Evolutionary conservation across 83 land plant species (phyloP), one percentile per base, ranked within the genome.

Genomic region (Isoetes engelmannii): DNA sequence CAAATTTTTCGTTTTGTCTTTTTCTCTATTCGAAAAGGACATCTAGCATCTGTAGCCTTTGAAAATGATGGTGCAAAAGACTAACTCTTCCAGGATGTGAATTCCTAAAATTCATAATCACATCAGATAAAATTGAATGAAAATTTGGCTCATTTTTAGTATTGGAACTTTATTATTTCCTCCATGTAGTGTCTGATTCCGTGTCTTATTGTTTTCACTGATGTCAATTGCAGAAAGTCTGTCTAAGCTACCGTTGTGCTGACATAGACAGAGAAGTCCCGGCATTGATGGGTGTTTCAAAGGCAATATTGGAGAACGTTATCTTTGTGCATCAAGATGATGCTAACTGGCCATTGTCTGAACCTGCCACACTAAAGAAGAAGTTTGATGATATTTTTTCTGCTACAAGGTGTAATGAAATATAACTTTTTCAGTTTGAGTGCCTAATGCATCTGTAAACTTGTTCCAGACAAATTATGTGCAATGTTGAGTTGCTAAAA

Each of bases 251-350:
- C 64, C 77, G 97, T 81, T 94, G 99, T 81, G 99, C 99, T 48
- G 99, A 94, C 63, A 94, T 94, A 87, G 99, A 94, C 64, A 81
- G 97, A 63, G 99, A 94, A 72, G 86, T 94, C 47, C 92, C 99
- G 67, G 90, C 99, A 63, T 69, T 94, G 18, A 90, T 94, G 97
- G 99, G 99, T 47, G 97, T 94, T 7, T 94, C 99, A 18, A 94
- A 94, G 82, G 99, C 99, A 21, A 84, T 94, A 61, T 74, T 94
- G 69, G 99, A 94, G 59, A 94, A 94, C 81, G 99, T 94, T 12
- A 88, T 94, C 61, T 94, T 94, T 85, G 99, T 90, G 15, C 99
- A 94, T 71, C 99, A 94, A 70, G 99, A 94, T 81, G 99, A 94
- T 19, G 89, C 99, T 6, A 90, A 90, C 54, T 94, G 99, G 99